A percentile compares a stretch with the other conserved stretches of the same genome.
Conservation (phyloP, 2,329 filamentous ascomycete species). For the Calonectria fujianensis region DNA sequence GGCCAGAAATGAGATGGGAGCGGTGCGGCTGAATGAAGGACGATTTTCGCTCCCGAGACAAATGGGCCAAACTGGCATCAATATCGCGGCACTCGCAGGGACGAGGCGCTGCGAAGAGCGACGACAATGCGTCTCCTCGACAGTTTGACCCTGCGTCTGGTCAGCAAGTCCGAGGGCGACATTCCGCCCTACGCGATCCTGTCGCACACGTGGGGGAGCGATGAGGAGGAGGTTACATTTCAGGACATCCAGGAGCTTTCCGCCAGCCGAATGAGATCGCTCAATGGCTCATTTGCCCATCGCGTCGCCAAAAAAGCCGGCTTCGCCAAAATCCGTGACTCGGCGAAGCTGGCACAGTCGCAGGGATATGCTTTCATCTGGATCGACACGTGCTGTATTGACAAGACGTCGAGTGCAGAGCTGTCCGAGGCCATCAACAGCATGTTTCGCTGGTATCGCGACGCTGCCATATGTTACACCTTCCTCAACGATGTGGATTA, state of each 20-base stretch:
- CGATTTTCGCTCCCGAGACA: not conserved
- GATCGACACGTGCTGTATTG: slow-evolving; percentile 46
- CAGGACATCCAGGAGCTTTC: slow-evolving; percentile 18
- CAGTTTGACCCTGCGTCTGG: not conserved
- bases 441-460: slow-evolving; percentile 44
- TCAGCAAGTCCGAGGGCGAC: slow-evolving; percentile 1
- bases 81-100: not conserved
- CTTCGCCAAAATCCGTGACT: slow-evolving; percentile 8
- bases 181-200: slow-evolving; percentile 29
- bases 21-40: not conserved
- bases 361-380: slow-evolving; percentile 28
- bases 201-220: slow-evolving; percentile 36
- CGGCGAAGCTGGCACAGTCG: not conserved
- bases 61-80: not conserved
- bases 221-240: slow-evolving; percentile 25
- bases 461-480: slow-evolving; percentile 40
- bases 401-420: slow-evolving; percentile 45
- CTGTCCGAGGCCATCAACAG: slow-evolving; percentile 45
- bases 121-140: not conserved
- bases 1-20: not conserved
- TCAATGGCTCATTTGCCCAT: not conserved
- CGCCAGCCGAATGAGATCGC: not conserved
- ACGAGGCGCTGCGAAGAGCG: not conserved
- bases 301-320: not conserved
- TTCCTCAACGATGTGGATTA: slow-evolving; percentile 39